Evolutionary conservation across 768 basidiomycete species (phyloP).

Genomic region (Gloeophyllum trabeum): DNA sequence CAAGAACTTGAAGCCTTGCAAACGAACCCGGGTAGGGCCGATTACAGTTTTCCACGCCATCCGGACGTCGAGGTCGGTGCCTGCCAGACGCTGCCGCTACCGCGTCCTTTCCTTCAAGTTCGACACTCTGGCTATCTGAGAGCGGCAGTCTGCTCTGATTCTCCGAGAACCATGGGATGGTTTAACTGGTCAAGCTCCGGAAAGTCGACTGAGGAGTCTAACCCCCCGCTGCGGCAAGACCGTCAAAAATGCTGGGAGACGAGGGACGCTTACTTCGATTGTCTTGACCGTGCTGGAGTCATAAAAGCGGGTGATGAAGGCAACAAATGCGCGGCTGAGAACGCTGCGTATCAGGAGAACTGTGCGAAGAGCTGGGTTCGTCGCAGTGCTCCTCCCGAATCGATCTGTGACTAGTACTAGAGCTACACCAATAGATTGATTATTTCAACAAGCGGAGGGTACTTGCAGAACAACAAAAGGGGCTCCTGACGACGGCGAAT

Average conservation of each 20-base stretch:
- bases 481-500: constrained; percentile 40
- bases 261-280: constrained; percentile 77
- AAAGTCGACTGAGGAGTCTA: constrained; percentile 25
- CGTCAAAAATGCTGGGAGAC: constrained; percentile 79
- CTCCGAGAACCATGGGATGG: constrained; percentile 23
- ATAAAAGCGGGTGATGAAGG: constrained; percentile 69
- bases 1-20: too few species aligned
- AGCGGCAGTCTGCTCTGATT: too few species aligned
- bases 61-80: too few species aligned
- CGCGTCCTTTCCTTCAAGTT: too few species aligned
- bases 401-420: not conserved
- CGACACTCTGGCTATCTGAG: too few species aligned
- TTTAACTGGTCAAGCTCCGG: constrained; percentile 27
- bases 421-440: constrained; percentile 48
- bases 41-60: too few species aligned
- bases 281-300: constrained; percentile 61
- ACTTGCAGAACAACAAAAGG: constrained; percentile 70
- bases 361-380: constrained; percentile 90
- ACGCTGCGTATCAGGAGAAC: constrained; percentile 48
- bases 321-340: constrained; percentile 44
- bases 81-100: too few species aligned
- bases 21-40: too few species aligned
- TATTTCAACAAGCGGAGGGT: constrained; percentile 91
- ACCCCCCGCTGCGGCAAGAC: constrained; percentile 43
- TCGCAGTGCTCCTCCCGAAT: constrained; percentile 6